Evolutionary conservation across 225 moss, liverwort and hornwort species (phyloP), one percentile per base, ranked within the genome.

Genomic region (Sphagnum tenellum): DNA sequence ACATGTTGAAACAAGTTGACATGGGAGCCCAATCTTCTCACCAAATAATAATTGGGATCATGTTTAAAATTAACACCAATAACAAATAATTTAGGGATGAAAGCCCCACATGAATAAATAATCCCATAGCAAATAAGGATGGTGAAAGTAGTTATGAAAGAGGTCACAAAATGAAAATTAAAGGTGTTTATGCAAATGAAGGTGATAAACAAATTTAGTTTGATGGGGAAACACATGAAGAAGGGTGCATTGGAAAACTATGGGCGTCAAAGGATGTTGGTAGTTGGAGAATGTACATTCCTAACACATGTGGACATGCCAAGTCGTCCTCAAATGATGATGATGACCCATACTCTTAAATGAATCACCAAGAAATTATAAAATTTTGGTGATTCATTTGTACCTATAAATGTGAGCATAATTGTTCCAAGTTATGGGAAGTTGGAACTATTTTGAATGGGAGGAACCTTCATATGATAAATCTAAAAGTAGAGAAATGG

Each of bases 221-320:
- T 61, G 77, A 67, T 65, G 79, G 84, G 68, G 87, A 93, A 62
- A 89, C 93, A 59, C 89, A 92, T 76, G 83, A 75, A 61, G 89
- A 89, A 64, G 77, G 77, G n/a, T 78, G 69, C 55, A 77, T 78
- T 44, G 69, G 29, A 29, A 29, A 29, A 29, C 1, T 29, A 29
- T 29, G 29, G 29, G 29, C 29, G 1, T 29, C 29, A 29, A 29
- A 29, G 29, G 29, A 29, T 29, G 29, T 29, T 29, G 29, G 29
- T 29, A 29, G 29, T 29, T 29, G 29, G 29, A 29, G 29, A 29
- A 29, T 29, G 29, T 29, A 29, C 29, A 29, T 29, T 29, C 29
- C 29, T 29, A 29, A 29, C 29, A 29, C 29, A 29, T 29, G 29
- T 29, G 29, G 29, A 29, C 29, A 29, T 29, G 29, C 29, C 29